These are phyloP conservation scores for Coemansia nantahalensis DNA, from an alignment of 192 early-diverging fungal species.

Conservation along the genomic window DNA sequence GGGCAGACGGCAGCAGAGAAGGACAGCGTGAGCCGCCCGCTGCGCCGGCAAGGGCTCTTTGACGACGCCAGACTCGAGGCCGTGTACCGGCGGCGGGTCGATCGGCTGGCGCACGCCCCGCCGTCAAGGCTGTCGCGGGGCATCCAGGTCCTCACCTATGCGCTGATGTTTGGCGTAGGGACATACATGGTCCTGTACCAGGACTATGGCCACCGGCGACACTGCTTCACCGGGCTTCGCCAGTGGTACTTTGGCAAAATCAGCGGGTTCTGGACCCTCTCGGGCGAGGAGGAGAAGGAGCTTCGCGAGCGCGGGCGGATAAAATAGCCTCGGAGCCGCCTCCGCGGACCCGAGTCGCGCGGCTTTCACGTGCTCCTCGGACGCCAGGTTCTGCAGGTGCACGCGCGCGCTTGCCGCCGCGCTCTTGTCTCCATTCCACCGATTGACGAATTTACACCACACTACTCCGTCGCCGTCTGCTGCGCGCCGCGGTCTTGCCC, in stretches of 20 bases:
- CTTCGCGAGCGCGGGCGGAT: conserved; percentile 45
- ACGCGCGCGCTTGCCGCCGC: no score
- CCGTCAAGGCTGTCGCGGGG: conserved; percentile 40
- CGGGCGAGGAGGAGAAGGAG: conserved; percentile 46
- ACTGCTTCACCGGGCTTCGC: conserved; percentile 47
- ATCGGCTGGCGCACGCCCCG: conserved; percentile 29
- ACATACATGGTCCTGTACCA: conserved; percentile 42
- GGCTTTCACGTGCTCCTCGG: no score
- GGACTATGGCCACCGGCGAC: conserved; percentile 38
- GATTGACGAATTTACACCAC: no score
- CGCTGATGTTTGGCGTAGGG: conserved; percentile 46
- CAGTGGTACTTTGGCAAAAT: conserved; percentile 47
- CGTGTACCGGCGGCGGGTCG: conserved; percentile 42
- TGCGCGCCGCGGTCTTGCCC: no score
- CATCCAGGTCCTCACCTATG: conserved; percentile 41
- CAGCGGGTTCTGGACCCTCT: conserved; percentile 39
- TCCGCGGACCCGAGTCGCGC: no score
- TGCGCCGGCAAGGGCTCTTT: conserved; percentile 39
- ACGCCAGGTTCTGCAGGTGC: no score
- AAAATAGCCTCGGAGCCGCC: conserved; percentile 13
- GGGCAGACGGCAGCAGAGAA: no score
- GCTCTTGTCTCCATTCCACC: no score
- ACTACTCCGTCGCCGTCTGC: no score
- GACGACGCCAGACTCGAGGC: conserved; percentile 38
- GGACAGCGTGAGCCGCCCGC: conserved; percentile 15